Evolutionary conservation across 2,329 filamentous ascomycete species (phyloP).

Genomic region (Fusarium sp.): DNA sequence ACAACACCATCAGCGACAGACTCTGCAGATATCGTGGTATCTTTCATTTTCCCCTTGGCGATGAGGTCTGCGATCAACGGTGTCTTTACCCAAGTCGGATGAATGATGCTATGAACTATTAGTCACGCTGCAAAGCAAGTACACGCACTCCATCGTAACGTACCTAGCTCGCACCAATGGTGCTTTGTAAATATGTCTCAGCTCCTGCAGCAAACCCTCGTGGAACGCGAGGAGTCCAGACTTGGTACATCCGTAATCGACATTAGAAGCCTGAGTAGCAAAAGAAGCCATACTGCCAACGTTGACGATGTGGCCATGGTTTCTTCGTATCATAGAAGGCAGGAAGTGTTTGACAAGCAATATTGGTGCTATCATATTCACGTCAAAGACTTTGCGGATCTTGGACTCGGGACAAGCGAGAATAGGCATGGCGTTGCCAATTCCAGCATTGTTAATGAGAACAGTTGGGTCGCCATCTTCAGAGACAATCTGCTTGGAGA

Average conservation of each 20-base stretch:
- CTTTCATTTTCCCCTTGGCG: background rate
- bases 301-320: background rate
- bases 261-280: background rate
- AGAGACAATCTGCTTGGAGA: background rate
- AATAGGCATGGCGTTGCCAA: background rate
- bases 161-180: background rate
- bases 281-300: background rate
- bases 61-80: background rate
- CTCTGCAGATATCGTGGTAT: background rate
- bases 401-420: background rate
- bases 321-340: background rate
- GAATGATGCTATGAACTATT: background rate
- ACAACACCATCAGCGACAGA: background rate
- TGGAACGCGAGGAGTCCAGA: background rate
- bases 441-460: background rate
- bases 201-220: background rate
- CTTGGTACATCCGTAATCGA: background rate
- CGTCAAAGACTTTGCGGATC: background rate
- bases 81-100: background rate
- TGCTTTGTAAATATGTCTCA: background rate
- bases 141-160: fast-evolving
- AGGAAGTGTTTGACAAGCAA: background rate
- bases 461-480: background rate
- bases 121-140: background rate
- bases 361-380: background rate